Evolutionary conservation across 2,329 filamentous ascomycete species (phyloP).

Genomic region (Lachnellula arida): DNA sequence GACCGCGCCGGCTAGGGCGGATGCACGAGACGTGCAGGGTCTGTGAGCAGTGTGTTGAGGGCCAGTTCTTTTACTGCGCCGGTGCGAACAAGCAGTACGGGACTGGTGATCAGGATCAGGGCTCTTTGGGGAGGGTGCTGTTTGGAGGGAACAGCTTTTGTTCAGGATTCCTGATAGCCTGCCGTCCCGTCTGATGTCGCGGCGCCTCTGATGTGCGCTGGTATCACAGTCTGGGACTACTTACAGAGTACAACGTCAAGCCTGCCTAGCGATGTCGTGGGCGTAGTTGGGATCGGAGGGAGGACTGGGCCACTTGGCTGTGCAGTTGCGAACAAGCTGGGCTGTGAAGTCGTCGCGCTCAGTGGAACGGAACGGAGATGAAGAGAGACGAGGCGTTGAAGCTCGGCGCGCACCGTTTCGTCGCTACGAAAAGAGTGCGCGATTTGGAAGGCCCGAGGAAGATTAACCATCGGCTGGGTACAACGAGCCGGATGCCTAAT

Average conservation of each 20-base stretch:
- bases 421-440: conserved; percentile 42
- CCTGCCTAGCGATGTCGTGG: conserved; percentile 29
- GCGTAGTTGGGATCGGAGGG: conserved; percentile 52
- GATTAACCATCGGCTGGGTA: conserved; percentile 24
- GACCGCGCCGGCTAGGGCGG: conserved; percentile 44
- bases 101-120: conserved; percentile 41
- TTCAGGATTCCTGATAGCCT: conserved; percentile 37
- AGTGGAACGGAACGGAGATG: conserved; percentile 48
- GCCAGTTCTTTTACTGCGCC: conserved; percentile 38
- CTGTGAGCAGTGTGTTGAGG: conserved; percentile 39
- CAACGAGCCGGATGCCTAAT: conserved; percentile 16
- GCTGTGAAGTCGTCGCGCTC: conserved; percentile 55
- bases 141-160: conserved; percentile 35
- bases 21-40: conserved; percentile 36
- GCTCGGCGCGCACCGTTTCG: conserved; percentile 57
- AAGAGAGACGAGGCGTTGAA: conserved; percentile 59
- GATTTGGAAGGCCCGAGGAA: conserved; percentile 32
- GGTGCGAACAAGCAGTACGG: conserved; percentile 37
- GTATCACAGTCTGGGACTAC: conserved; percentile 35
- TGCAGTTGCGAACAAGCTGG: conserved; percentile 58
- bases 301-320: conserved; percentile 55
- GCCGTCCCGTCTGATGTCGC: conserved; percentile 33
- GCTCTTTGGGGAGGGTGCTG: conserved; percentile 37
- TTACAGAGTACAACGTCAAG: conserved; percentile 32
- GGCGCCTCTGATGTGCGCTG: conserved; percentile 43